Evolutionary conservation across 106 monocot genomes (phyloP), one percentile per base, ranked within the genome.

Genomic region (Acanthochlamys bracteata): DNA sequence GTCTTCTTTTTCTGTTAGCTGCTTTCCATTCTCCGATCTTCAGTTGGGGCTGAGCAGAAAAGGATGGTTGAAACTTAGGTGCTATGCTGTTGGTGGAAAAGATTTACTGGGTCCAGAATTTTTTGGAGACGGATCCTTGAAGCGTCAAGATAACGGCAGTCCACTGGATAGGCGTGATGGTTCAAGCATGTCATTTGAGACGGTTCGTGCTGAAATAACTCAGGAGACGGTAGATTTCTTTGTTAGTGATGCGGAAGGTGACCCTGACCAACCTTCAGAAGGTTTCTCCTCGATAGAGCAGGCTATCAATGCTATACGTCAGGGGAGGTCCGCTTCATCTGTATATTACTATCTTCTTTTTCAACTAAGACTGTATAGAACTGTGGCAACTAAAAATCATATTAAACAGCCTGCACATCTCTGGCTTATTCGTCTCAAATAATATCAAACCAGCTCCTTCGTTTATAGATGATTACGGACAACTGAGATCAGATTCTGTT

Each of bases 191-290:
- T 73, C 79, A 0, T 83, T 90, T 77, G 47, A 61, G 33, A 83
- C 86, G 33, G 51, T 90, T 10, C 75, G 42, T 74, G 83, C 90
- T 65, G 73, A 86, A 71, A 86, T 86, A 69, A 90, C 83, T 27
- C 78, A 76, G 25, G 90, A 90, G 76, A 86, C 80, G 21, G 68
- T 62, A 0, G 90, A 90, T 71, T 86, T 90, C 66, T 86, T 90
- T 69, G 86, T 86, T 21, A 90, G 90, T 52, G 90, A 90, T 75
- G 70, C 90, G 9, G 90, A 86, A 53, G 86, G 80, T 40, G 90
- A 90, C 25, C 90, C 90, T 1, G 90, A 90, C 55, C 55, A 78
- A 16, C 90, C 90, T 60, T 83, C 86, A 25, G 74, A 90, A 61
- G 86, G 83, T 20, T 90, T 75, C 43, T 83, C 71, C 23, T 83